These are phyloP conservation scores for Eimeria acervulina DNA, from an alignment of 169 alveolate genomes.

Conservation along the genomic window DNA sequence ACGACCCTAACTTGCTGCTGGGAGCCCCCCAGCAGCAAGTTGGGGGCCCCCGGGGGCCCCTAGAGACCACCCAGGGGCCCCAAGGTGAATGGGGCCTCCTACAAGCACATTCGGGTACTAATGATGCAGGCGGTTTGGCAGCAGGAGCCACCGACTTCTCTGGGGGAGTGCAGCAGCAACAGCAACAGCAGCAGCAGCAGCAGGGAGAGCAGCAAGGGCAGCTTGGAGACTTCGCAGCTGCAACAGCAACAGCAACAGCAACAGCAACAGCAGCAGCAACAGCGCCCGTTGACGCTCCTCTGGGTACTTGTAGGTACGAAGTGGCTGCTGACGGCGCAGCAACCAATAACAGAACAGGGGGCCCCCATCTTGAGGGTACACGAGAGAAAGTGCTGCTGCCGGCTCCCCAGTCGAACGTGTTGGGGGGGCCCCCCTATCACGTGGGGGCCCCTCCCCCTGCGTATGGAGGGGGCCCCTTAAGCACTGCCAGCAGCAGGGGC, in stretches of 20 bases:
- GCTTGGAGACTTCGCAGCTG: background rate
- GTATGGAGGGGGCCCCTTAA: no score
- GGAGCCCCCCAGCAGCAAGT: background rate
- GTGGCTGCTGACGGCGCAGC: background rate
- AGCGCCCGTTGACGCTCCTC: no score
- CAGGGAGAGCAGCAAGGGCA: background rate
- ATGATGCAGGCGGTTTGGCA: background rate
- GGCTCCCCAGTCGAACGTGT: background rate
- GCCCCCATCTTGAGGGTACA: background rate
- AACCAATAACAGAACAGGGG: background rate
- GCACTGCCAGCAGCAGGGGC: constrained; percentile 2
- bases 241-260: no score
- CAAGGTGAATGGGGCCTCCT: background rate
- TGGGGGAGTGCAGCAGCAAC: background rate
- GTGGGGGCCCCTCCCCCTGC: no score
- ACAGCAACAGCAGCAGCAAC: no score
- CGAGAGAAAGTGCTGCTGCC: background rate
- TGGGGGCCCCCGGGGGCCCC: background rate
- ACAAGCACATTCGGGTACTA: background rate
- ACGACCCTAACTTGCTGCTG: background rate
- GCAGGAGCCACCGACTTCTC: background rate
- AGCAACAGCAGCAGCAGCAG: background rate
- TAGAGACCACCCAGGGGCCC: background rate
- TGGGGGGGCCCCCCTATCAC: background rate
- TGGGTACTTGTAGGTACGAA: background rate